A percentile compares a stretch with the other conserved stretches of the same genome.
Conservation (phyloP, 495 filamentous ascomycete species). For the Aspergillus coremiiformis region DNA sequence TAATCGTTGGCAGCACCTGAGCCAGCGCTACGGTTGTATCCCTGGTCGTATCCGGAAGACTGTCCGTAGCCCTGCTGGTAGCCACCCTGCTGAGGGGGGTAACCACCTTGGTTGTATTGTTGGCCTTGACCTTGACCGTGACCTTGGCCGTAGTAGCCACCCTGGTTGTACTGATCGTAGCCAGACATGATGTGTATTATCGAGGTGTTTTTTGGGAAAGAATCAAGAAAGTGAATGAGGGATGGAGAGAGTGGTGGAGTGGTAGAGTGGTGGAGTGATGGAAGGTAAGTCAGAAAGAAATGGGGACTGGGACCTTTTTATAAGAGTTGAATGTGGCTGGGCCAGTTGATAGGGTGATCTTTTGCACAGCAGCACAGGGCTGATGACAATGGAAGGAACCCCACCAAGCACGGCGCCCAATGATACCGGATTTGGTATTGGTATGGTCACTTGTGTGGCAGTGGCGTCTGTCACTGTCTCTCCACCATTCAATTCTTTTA, state of each 20-base stretch:
- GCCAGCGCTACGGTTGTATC: slow-evolving; percentile 15
- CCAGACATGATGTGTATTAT: slow-evolving; percentile 33
- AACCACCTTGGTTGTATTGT: slow-evolving; percentile 26
- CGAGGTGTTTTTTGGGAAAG: neutral
- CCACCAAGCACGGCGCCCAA: slow-evolving; percentile 11
- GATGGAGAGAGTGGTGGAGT: neutral
- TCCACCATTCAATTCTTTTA: no score
- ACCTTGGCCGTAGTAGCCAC: slow-evolving; percentile 12
- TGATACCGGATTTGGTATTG: neutral
- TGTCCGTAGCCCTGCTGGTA: slow-evolving; percentile 27
- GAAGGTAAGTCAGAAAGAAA: slow-evolving; percentile 9
- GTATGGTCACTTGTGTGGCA: neutral
- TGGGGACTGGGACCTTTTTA: slow-evolving; percentile 15
- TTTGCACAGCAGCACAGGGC: slow-evolving; percentile 6
- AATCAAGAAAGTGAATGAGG: neutral
- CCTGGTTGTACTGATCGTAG: slow-evolving; percentile 30
- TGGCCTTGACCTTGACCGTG: slow-evolving; percentile 17
- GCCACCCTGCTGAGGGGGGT: slow-evolving; percentile 19
- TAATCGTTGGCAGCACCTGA: slow-evolving; percentile 22
- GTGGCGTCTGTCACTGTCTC: neutral
- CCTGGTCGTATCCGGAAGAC: slow-evolving; percentile 1
- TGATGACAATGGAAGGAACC: slow-evolving; percentile 6
- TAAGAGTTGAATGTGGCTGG: slow-evolving; percentile 9
- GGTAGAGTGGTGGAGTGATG: slow-evolving; percentile 9
- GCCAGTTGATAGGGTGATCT: slow-evolving; percentile 15